Base-by-base conservation (phyloP, 352 stramenopile species). In the Achlya hypogyna region DNA sequence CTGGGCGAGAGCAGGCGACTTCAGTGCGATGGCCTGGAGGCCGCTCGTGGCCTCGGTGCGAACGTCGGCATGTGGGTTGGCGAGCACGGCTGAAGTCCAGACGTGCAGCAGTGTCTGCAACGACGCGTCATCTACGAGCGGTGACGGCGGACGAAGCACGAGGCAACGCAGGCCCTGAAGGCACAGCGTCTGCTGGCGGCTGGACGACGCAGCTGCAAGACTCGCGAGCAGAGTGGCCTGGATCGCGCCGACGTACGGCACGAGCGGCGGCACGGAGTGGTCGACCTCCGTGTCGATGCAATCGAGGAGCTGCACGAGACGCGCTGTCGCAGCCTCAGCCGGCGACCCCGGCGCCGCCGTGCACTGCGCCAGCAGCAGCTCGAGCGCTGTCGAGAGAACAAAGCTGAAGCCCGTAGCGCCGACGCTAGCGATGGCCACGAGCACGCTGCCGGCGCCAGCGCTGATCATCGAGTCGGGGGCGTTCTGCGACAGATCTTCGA, bases 201-300 rank as follows among this genome's bases (percentile, higher is more conserved):
- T 31, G 20, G 51, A 23, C 2, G 31, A 10, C 20, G 53, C 53
- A 6, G 2, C 9, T n/a, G 45, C 31, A n/a, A 62, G 34, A 18
- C 53, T 14, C 5, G 45, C 31, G 8, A 62, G 22, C 22, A 62
- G 29, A 8, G 53, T 49, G 5, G 53, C 29, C 49, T 62, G 53
- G 16, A 62, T 62, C 31, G 53, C 12, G 28, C 75, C 72, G 34
- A 93, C 70, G 62, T 88, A 91, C 3, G 56, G 69, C 3, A 87
- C 75, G 23, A 91, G 73, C 4, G 77, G 75, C 25, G 75, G 71
- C 1, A 73, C 77, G 28, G 81, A 90, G 71, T 91, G 86, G 62
- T 93, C 84, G 58, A 94, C 82, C 56, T 94, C 86, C 38, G 76
- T 75, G 66, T 94, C 84, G 34, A 92, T 94, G 32, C 77, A 89